These are phyloP conservation scores for Nicotiana tomentosiformis DNA, from an alignment of 257 asterid genomes.

Conservation along the genomic window DNA sequence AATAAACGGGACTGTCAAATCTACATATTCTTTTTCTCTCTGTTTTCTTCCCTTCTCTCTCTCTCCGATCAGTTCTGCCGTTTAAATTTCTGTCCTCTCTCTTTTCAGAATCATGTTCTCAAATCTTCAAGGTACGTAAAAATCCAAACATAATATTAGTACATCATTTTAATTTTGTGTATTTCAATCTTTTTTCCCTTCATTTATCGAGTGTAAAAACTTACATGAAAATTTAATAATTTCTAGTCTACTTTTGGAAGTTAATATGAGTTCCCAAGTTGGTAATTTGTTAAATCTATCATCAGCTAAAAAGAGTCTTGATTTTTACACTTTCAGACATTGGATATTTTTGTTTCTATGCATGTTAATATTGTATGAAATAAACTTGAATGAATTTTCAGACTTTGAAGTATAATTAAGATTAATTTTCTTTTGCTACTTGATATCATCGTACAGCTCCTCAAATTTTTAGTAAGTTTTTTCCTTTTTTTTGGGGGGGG, in stretches of 20 bases:
- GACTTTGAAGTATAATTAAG: background rate
- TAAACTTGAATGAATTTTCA: background rate
- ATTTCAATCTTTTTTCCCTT: background rate
- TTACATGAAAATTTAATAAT: background rate
- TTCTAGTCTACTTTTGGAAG: background rate
- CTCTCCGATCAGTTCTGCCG: conserved; percentile 11
- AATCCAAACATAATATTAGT: background rate
- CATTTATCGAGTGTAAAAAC: background rate
- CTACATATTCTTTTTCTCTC: conserved; percentile 6
- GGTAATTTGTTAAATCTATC: background rate
- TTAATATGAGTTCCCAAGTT: background rate
- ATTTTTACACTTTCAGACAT: background rate
- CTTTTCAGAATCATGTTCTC: conserved; percentile 28
- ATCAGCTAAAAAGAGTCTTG: background rate
- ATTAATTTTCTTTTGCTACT: too few species aligned
- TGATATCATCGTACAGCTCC: too few species aligned
- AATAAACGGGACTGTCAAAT: conserved; percentile 13
- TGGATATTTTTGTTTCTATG: too few species aligned
- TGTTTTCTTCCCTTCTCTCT: background rate
- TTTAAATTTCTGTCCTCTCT: background rate
- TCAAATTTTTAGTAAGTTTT: too few species aligned
- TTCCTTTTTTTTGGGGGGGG: too few species aligned
- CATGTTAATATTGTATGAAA: background rate
- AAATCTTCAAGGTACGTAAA: conserved; percentile 27
- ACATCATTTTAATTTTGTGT: background rate